phyloP scores from a whole-genome alignment of 352 stramenopile species.

The Albugo candida region DNA sequence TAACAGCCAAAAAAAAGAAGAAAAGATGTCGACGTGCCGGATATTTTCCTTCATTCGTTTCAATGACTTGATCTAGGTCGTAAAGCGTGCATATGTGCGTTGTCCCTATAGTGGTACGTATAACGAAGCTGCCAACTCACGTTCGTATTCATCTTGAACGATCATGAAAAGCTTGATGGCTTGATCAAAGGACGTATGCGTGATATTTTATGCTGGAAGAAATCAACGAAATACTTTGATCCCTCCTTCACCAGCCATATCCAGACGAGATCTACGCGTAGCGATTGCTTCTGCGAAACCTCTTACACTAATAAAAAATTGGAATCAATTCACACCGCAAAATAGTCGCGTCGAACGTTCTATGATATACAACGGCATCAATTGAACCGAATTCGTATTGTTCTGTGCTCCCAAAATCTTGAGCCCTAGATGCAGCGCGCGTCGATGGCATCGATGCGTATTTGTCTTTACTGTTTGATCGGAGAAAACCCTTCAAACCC shows the following conservation, averaged over 20 bases:
- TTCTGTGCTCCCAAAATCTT: no score
- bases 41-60: slow-evolving; percentile 22
- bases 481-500: no score
- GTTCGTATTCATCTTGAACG: slow-evolving; percentile 48
- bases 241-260: slow-evolving; percentile 49
- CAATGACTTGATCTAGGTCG: slow-evolving; percentile 41
- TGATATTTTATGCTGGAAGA: slow-evolving; percentile 73
- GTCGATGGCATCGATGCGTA: slow-evolving; percentile 9
- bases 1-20: no score
- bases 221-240: slow-evolving; percentile 64
- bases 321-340: slow-evolving; percentile 59
- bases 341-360: slow-evolving; percentile 75
- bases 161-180: slow-evolving; percentile 85
- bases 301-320: slow-evolving; percentile 84
- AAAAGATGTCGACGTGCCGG: slow-evolving; percentile 55
- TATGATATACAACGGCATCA: slow-evolving; percentile 81
- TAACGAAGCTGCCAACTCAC: slow-evolving; percentile 18
- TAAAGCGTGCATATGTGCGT: slow-evolving; percentile 54
- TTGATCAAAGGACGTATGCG: slow-evolving; percentile 80
- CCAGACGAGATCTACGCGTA: slow-evolving; percentile 30
- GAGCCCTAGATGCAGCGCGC: slow-evolving; percentile 28
- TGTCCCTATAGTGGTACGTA: slow-evolving; percentile 54
- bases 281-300: slow-evolving; percentile 56
- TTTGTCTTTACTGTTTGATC: no score
- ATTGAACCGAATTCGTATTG: slow-evolving; percentile 8